These are phyloP conservation scores for Chaetomium sp. DNA, from an alignment of 2,329 filamentous ascomycete species.

Conservation along the genomic window DNA sequence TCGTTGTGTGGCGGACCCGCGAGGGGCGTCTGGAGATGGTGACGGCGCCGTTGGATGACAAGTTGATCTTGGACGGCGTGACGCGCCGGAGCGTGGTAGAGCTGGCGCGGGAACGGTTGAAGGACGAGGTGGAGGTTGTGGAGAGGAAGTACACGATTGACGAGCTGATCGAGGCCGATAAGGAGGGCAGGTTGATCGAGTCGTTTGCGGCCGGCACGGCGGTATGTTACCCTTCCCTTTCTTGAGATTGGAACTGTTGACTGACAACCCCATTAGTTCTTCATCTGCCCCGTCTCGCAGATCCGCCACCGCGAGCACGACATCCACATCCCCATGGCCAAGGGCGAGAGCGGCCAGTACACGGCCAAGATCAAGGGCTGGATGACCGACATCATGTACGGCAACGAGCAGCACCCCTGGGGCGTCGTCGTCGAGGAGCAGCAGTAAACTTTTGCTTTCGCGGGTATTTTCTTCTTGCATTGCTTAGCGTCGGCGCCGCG, in stretches of 20 bases:
- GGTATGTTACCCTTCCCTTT: slow-evolving; percentile 51
- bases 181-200: slow-evolving; percentile 78
- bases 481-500: slow-evolving; percentile 12
- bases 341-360: slow-evolving; percentile 55
- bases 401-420: slow-evolving; percentile 68
- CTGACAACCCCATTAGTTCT: slow-evolving; percentile 54
- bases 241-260: slow-evolving; percentile 1
- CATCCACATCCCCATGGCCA: slow-evolving; percentile 62
- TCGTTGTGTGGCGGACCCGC: slow-evolving; percentile 73
- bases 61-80: slow-evolving; percentile 84
- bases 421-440: slow-evolving; percentile 68
- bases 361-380: slow-evolving; percentile 66
- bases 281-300: slow-evolving; percentile 67
- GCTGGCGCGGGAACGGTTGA: slow-evolving; percentile 65
- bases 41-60: slow-evolving; percentile 80
- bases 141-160: slow-evolving; percentile 82
- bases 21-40: slow-evolving; percentile 67
- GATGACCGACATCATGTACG: slow-evolving; percentile 75
- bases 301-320: slow-evolving; percentile 69
- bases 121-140: slow-evolving; percentile 66
- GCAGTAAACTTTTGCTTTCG: slow-evolving; percentile 17
- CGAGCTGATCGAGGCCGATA: slow-evolving; percentile 71
- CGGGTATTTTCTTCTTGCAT: slow-evolving; percentile 7
- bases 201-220: slow-evolving; percentile 87
- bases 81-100: slow-evolving; percentile 81